Evolutionary conservation across 441 rosid genomes (phyloP).

Genomic region (Erodium trifolium): DNA sequence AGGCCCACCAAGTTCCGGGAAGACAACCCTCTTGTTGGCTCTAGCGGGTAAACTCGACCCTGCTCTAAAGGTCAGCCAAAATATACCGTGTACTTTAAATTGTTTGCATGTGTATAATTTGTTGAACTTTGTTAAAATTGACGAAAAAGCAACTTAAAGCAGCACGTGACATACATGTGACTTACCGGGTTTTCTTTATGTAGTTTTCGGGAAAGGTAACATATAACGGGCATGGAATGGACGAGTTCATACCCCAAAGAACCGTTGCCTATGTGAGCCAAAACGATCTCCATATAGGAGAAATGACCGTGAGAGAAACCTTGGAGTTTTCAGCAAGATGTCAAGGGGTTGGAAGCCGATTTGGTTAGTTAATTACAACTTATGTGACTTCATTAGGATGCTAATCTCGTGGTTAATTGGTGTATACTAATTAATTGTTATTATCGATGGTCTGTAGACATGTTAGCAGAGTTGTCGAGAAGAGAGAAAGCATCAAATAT

Average conservation of each 20-base stretch:
- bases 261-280: too few species aligned
- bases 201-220: constrained; percentile 47
- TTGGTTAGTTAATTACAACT: constrained; percentile 16
- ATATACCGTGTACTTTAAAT: too few species aligned
- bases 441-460: constrained; percentile 18
- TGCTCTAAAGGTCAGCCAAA: constrained; percentile 30
- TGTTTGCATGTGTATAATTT: too few species aligned
- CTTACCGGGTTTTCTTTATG: too few species aligned
- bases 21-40: constrained; percentile 35
- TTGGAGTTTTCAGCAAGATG: constrained; percentile 51
- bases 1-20: constrained; percentile 64
- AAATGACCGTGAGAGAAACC: constrained; percentile 61
- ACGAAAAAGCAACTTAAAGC: too few species aligned
- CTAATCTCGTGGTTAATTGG: too few species aligned
- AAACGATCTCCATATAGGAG: constrained; percentile 49
- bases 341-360: constrained; percentile 55
- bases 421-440: too few species aligned
- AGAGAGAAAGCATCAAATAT: constrained; percentile 44
- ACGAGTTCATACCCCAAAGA: constrained; percentile 27
- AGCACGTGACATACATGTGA: too few species aligned
- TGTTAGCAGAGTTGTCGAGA: constrained; percentile 41
- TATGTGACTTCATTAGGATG: too few species aligned
- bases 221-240: constrained; percentile 47
- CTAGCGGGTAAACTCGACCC: constrained; percentile 27
- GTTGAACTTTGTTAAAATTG: too few species aligned